Evolutionary conservation across 2,329 filamentous ascomycete genomes (phyloP).

Genomic region (Fusarium nelsonii): DNA sequence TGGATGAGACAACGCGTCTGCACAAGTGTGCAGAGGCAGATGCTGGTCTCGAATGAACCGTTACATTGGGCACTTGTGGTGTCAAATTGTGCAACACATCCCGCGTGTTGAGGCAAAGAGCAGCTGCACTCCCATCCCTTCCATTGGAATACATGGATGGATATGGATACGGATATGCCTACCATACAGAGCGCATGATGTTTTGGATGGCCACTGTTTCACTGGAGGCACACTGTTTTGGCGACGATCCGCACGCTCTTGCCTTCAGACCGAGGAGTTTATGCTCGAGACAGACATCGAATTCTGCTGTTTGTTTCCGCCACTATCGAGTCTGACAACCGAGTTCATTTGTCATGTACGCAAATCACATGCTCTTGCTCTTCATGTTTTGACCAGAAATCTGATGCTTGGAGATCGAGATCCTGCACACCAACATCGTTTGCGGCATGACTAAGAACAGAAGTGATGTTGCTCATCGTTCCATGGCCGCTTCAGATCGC

Average conservation of each 20-base stretch:
- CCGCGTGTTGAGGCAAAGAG: constrained; percentile 19
- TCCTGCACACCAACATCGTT: not conserved
- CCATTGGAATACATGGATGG: constrained; percentile 13
- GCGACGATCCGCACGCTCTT: not conserved
- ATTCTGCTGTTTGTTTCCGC: not conserved
- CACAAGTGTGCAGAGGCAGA: constrained; percentile 43
- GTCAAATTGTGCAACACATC: constrained; percentile 42
- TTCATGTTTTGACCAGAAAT: not conserved
- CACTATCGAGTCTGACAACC: not conserved
- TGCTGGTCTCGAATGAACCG: constrained; percentile 27
- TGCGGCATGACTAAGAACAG: not conserved
- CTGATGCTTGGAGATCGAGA: not conserved
- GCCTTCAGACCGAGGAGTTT: not conserved
- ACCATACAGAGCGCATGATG: not conserved
- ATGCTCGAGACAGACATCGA: not conserved
- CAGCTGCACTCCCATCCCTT: constrained; percentile 12
- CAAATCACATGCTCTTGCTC: not conserved
- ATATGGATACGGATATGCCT: constrained; percentile 15
- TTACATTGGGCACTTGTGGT: constrained; percentile 32
- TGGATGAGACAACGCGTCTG: constrained; percentile 43
- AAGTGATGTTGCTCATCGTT: not conserved
- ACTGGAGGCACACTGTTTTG: not conserved
- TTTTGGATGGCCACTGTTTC: constrained; percentile 9
- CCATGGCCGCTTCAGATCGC: constrained; percentile 5
- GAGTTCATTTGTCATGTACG: not conserved